Evolutionary conservation across 805 yeast genomes (phyloP), one percentile per base, ranked within the genome.

Genomic region (Metschnikowia similis): DNA sequence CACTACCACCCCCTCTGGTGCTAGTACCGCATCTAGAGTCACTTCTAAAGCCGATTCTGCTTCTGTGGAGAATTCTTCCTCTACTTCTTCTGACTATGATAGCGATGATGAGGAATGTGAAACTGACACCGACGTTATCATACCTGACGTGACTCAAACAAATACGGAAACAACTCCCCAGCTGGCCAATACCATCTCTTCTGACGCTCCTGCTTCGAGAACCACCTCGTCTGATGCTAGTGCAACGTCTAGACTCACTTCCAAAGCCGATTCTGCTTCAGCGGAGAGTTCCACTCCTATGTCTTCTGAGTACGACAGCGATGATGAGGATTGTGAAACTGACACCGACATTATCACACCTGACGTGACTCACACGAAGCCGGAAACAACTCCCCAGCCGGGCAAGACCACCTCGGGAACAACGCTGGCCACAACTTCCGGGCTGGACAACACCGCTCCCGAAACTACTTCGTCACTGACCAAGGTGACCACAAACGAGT

Each of bases 401-500:
- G 21, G 5, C 9, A 36, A 36, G 17, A 35, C 36, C 10, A 35
- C 41, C 13, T 16, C 8, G 17, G n/a, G 8, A 13, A 26, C 49
- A 6, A 38, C 30, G 6, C 17, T 29, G 17, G n/a, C 8, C 8
- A 26, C 49, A 6, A 38, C 30, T 8, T 13, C 44, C 26, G 26
- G 27, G 6, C 39, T 41, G 17, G 37, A 47, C 32, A 34, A 17
- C 6, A 28, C 41, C 14, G 40, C 28, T 8, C 29, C 50, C 4
- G 35, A 36, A 36, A 16, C 39, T 10, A 36, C 39, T 36, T 36
- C 44, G 2, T n/a, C 29, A 11, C 44, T 30, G 44, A 32, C 45
- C 35, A 43, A 39, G 5, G 34, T 40, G 10, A 47, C 53, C 39
- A 30, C 50, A 5, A 14, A 43, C 46, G 16, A 34, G 8, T 35